Percentiles rank a stretch among this genome's conserved stretches.
phyloP scores from a whole-genome alignment of 169 alveolate genomes.

The Sarcocystis neurona region DNA sequence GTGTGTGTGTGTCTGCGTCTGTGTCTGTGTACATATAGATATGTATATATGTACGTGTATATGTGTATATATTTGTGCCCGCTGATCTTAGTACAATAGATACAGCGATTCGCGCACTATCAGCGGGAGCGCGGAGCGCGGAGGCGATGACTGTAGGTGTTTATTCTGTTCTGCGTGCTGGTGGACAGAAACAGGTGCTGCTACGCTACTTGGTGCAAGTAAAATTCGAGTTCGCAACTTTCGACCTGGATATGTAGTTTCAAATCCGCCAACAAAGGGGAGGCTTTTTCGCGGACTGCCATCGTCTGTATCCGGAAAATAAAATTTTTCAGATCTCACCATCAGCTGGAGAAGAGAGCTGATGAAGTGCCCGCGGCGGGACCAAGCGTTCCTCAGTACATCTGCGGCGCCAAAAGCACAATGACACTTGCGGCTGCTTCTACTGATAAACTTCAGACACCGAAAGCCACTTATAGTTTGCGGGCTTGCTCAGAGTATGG shows the following conservation, averaged over 20 bases:
- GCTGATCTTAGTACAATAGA: not conserved
- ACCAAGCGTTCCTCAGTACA: not conserved
- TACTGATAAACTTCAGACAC: too few relatives aligned
- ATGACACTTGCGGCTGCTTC: too few relatives aligned
- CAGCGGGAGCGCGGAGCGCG: not conserved
- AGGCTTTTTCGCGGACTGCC: too few relatives aligned
- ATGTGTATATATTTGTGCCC: too few relatives aligned
- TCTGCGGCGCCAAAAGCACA: too few relatives aligned
- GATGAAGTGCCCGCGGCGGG: not conserved
- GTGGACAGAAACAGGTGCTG: conserved; percentile 50
- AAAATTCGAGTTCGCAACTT: conserved; percentile 60
- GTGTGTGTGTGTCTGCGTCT: not conserved
- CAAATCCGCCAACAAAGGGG: too few relatives aligned
- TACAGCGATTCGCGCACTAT: too few relatives aligned
- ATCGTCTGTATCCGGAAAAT: too few relatives aligned
- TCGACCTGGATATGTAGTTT: conserved; percentile 40
- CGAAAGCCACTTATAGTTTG: too few relatives aligned
- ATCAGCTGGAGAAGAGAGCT: too few relatives aligned
- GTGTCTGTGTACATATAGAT: not conserved
- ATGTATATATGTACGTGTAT: not conserved
- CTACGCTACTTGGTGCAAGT: conserved; percentile 58
- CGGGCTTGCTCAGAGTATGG: too few relatives aligned
- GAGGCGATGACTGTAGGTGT: not conserved
- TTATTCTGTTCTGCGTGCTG: not conserved
- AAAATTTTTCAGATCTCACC: too few relatives aligned